phyloP scores from a whole-genome alignment of 1,284 basidiomycete species.

The Microbotryum violaceum region DNA sequence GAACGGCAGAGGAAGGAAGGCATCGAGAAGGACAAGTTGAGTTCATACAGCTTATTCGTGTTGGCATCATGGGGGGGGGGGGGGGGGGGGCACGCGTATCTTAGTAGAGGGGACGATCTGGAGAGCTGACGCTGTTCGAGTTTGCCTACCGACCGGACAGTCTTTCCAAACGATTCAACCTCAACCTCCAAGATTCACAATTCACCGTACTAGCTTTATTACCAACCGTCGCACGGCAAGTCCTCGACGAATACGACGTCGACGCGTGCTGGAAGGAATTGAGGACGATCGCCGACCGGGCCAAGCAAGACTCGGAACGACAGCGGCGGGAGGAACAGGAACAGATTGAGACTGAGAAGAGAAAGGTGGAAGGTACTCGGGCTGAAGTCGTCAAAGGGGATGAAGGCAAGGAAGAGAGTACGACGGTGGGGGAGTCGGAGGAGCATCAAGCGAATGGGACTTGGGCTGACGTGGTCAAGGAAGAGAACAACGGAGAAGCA shows the following conservation, averaged over 20 bases:
- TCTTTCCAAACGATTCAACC: conserved; percentile 64
- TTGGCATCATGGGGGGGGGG: background rate
- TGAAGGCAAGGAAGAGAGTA: background rate
- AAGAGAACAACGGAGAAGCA: background rate
- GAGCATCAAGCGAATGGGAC: background rate
- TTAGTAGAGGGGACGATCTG: no score
- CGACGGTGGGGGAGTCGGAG: background rate
- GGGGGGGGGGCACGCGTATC: no score
- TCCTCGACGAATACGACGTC: conserved; percentile 71
- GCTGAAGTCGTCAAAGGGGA: background rate
- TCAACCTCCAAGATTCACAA: conserved; percentile 72
- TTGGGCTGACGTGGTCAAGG: background rate
- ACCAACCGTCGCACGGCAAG: conserved; percentile 63
- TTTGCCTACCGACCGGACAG: conserved; percentile 42
- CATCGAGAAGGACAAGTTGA: conserved; percentile 62
- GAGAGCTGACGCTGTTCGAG: conserved; percentile 6
- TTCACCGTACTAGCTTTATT: conserved; percentile 74
- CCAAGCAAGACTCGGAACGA: conserved; percentile 11
- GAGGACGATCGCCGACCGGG: conserved; percentile 7
- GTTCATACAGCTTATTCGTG: conserved; percentile 7
- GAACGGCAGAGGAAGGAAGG: conserved; percentile 57
- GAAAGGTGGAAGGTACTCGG: background rate
- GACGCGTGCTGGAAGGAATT: conserved; percentile 68
- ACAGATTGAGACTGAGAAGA: background rate
- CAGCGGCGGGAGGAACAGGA: conserved; percentile 3